Conservation (phyloP, 2,329 filamentous ascomycete genomes). For the Neonectria sp. region DNA sequence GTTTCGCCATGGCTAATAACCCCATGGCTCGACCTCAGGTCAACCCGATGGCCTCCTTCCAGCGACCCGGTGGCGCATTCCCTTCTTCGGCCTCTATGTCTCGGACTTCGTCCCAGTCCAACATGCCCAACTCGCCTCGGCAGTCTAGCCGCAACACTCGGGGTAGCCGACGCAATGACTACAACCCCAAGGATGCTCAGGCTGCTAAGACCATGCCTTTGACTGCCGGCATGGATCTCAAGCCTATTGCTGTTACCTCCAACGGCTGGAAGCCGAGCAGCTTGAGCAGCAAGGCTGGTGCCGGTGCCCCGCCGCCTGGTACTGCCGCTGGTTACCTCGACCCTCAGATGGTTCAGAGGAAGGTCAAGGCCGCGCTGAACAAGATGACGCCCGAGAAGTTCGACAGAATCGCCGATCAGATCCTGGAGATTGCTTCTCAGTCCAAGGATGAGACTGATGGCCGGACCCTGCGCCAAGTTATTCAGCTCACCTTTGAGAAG, state of each 20-base stretch:
- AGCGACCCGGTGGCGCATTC: conserved; percentile 70
- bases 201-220: conserved; percentile 92
- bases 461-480: conserved; percentile 95
- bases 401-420: conserved; percentile 93
- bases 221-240: conserved; percentile 85
- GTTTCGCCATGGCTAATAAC: conserved; percentile 77
- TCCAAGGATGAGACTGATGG: conserved; percentile 97
- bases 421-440: conserved; percentile 91
- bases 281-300: conserved; percentile 59
- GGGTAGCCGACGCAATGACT: conserved; percentile 75
- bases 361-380: conserved; percentile 98
- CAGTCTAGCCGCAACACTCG: conserved; percentile 71
- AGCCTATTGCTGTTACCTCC: conserved; percentile 80
- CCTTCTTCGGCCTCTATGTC: conserved; percentile 74
- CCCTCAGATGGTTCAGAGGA: conserved; percentile 95
- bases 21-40: conserved; percentile 63
- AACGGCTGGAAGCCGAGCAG: conserved; percentile 93
- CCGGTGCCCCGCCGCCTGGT: conserved; percentile 55
- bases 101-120: conserved; percentile 73
- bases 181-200: conserved; percentile 74
- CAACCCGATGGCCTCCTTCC: conserved; percentile 58
- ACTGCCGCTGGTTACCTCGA: conserved; percentile 76
- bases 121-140: conserved; percentile 80
- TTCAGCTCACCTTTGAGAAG: conserved; percentile 99
- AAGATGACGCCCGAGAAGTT: conserved; percentile 99